Percentiles rank a stretch among this genome's conserved stretches.
phyloP scores from a whole-genome alignment of 441 rosid species.

The Geranium incanum region DNA sequence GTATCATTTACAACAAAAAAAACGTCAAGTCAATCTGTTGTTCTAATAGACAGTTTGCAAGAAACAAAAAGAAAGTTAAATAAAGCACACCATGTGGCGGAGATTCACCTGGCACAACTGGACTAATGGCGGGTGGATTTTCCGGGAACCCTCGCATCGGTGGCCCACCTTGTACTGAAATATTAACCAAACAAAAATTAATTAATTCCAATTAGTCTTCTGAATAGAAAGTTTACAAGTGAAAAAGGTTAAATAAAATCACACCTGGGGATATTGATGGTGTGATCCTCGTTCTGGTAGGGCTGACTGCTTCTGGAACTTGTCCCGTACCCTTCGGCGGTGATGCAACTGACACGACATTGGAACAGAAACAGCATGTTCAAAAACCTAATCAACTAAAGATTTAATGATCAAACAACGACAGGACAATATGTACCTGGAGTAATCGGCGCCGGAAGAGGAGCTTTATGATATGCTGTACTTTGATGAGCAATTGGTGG shows the following conservation, averaged over 20 bases:
- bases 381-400: conserved; percentile 2
- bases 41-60: background rate
- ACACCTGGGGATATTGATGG: conserved; percentile 27
- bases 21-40: background rate
- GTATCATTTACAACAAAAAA: conserved; percentile 7
- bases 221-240: conserved; percentile 12
- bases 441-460: conserved; percentile 22
- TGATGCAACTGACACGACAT: conserved; percentile 24
- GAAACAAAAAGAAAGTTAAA: background rate
- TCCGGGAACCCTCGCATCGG: conserved; percentile 29
- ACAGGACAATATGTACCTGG: conserved; percentile 30
- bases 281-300: conserved; percentile 19
- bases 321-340: conserved; percentile 28
- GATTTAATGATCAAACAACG: conserved; percentile 3
- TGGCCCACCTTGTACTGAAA: conserved; percentile 32
- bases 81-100: conserved; percentile 25
- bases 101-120: conserved; percentile 33
- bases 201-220: conserved; percentile 1
- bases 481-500: conserved; percentile 28
- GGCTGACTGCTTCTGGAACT: conserved; percentile 23
- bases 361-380: conserved; percentile 11
- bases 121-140: conserved; percentile 33
- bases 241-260: conserved; percentile 10
- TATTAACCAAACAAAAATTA: conserved; percentile 12
- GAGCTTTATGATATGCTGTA: conserved; percentile 21